A percentile compares a stretch with the other conserved stretches of the same genome.
Evolutionary conservation across 2,329 filamentous ascomycete genomes (phyloP).

Genomic region (Microsporum ferrugineum): DNA sequence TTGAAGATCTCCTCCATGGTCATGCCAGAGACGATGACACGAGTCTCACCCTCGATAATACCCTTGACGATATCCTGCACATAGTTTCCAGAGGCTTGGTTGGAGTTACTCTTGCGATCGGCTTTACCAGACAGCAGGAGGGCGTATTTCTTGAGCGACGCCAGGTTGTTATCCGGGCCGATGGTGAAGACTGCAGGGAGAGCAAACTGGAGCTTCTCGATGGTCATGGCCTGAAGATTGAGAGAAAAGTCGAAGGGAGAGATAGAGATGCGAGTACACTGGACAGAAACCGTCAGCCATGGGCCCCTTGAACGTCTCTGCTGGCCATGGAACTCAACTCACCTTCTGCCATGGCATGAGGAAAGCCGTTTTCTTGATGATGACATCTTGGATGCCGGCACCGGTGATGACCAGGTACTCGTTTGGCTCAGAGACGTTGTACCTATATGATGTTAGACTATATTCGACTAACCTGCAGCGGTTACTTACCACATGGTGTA

Average conservation of each 20-base stretch:
- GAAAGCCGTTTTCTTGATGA: constrained; percentile 67
- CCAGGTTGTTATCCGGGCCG: constrained; percentile 60
- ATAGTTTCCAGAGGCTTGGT: constrained; percentile 44
- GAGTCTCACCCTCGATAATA: constrained; percentile 79
- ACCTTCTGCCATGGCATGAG: constrained; percentile 58
- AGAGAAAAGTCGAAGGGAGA: constrained; percentile 63
- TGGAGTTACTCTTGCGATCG: constrained; percentile 33
- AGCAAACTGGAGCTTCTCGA: constrained; percentile 73
- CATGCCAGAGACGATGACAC: constrained; percentile 73
- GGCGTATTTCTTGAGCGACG: constrained; percentile 68
- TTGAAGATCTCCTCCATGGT: constrained; percentile 89
- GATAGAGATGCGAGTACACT: constrained; percentile 31
- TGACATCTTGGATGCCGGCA: constrained; percentile 60
- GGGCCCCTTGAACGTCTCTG: background rate
- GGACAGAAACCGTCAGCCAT: background rate
- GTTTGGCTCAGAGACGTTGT: constrained; percentile 61
- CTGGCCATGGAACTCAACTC: constrained; percentile 3
- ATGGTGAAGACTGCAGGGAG: constrained; percentile 79
- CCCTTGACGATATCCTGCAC: constrained; percentile 79
- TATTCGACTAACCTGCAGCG: background rate
- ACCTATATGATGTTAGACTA: constrained; percentile 37
- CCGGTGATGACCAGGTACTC: constrained; percentile 83
- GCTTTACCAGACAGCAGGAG: constrained; percentile 59
- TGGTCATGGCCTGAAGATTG: constrained; percentile 76
- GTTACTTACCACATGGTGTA: constrained; percentile 3